A percentile compares a stretch with the other conserved stretches of the same genome.
phyloP scores from a whole-genome alignment of 2,329 filamentous ascomycete species.

The Chaetomiaceae sp. region DNA sequence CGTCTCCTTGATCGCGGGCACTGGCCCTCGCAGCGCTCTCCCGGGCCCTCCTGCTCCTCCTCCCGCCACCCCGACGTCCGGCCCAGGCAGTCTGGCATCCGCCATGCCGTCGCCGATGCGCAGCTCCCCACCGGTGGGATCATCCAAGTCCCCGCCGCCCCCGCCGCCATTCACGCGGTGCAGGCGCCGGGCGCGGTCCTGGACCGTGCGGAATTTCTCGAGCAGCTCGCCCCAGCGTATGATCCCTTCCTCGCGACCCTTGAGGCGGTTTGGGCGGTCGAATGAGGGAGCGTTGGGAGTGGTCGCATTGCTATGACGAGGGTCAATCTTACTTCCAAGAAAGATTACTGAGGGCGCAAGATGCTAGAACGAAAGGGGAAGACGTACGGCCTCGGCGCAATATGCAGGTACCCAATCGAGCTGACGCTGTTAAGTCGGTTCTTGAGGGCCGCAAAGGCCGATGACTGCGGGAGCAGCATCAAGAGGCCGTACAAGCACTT shows the following conservation, averaged over 20 bases:
- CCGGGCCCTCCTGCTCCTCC: no score
- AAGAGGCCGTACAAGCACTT: constrained; percentile 95
- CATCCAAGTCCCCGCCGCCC: constrained; percentile 35
- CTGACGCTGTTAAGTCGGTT: constrained; percentile 96
- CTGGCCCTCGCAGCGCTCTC: constrained; percentile 27
- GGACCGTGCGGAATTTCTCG: constrained; percentile 88
- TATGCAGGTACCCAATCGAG: constrained; percentile 91
- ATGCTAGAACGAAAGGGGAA: constrained; percentile 27
- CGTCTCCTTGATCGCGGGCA: constrained; percentile 43
- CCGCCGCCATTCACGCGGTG: constrained; percentile 49
- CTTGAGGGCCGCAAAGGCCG: constrained; percentile 91
- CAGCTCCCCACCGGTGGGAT: constrained; percentile 31
- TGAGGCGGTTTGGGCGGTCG: constrained; percentile 73
- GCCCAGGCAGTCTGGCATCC: neutral
- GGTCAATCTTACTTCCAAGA: neutral
- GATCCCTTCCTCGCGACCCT: constrained; percentile 69
- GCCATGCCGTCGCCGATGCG: constrained; percentile 34
- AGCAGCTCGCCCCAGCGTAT: constrained; percentile 91
- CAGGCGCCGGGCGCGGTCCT: constrained; percentile 73
- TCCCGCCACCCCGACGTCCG: constrained; percentile 26
- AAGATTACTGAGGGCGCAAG: constrained; percentile 14
- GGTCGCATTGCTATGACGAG: constrained; percentile 36
- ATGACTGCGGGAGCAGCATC: constrained; percentile 97
- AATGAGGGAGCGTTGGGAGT: constrained; percentile 51
- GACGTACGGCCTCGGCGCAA: constrained; percentile 69